Evolutionary conservation across 2,329 filamentous ascomycete species (phyloP).

Genomic region (Tolypocladium cylindrosporum): DNA sequence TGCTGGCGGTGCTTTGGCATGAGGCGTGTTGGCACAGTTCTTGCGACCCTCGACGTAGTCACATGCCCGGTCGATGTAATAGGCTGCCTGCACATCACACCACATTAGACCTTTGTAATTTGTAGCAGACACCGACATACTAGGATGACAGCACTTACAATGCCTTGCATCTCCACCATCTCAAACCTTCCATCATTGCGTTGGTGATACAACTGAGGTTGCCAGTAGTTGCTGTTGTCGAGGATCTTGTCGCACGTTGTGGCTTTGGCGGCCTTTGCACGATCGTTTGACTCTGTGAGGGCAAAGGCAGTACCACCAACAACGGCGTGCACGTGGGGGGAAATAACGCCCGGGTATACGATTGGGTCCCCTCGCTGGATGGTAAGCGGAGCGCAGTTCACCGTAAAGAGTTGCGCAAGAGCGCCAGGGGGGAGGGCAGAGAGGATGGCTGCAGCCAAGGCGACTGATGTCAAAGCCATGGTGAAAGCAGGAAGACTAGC

Average conservation of each 20-base stretch:
- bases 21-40: slow-evolving; percentile 9
- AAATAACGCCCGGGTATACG: slow-evolving; percentile 39
- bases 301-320: slow-evolving; percentile 54
- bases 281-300: slow-evolving; percentile 40
- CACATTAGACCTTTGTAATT: background rate
- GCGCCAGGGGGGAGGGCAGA: background rate
- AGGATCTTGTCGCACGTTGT: slow-evolving; percentile 53
- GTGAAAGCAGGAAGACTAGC: no score
- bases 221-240: slow-evolving; percentile 62
- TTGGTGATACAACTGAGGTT: slow-evolving; percentile 43
- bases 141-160: slow-evolving; percentile 7
- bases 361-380: slow-evolving; percentile 49
- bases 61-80: slow-evolving; percentile 17
- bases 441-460: background rate
- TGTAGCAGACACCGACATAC: background rate
- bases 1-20: slow-evolving; percentile 46
- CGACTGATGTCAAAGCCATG: background rate
- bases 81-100: slow-evolving; percentile 10
- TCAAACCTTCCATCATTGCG: slow-evolving; percentile 46
- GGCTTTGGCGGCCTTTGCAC: slow-evolving; percentile 45
- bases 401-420: slow-evolving; percentile 14
- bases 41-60: slow-evolving; percentile 13
- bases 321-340: slow-evolving; percentile 50
- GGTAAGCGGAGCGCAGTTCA: slow-evolving; percentile 15
- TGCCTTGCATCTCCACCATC: slow-evolving; percentile 21